Evolutionary conservation across 2,329 filamentous ascomycete genomes (phyloP).

Genomic region (Paecilomyces dactylethromorphus): DNA sequence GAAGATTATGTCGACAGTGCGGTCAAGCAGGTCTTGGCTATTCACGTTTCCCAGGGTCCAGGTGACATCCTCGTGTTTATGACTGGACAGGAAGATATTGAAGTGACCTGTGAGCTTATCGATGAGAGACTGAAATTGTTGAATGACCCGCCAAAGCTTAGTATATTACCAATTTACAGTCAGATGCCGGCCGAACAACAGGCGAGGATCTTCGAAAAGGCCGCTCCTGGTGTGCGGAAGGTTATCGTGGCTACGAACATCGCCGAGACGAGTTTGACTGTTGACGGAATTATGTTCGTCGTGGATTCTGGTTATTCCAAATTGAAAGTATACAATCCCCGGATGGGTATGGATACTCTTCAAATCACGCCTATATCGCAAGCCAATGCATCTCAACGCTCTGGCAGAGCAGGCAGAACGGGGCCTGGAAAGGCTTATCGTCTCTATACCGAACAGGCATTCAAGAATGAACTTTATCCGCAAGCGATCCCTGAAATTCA

Average conservation of each 20-base stretch:
- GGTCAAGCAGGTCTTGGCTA: constrained; percentile 90
- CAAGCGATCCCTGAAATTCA: constrained; percentile 98
- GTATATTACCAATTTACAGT: constrained; percentile 95
- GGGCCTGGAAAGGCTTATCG: constrained; percentile 94
- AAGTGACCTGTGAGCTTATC: constrained; percentile 88
- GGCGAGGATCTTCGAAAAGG: constrained; percentile 93
- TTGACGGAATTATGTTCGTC: constrained; percentile 98
- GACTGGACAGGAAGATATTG: constrained; percentile 98
- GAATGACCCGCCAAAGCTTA: constrained; percentile 90
- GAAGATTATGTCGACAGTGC: constrained; percentile 98
- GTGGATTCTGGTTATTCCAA: constrained; percentile 96
- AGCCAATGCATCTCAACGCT: constrained; percentile 88
- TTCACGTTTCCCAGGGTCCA: constrained; percentile 87
- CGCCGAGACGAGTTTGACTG: constrained; percentile 93
- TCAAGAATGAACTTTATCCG: constrained; percentile 91
- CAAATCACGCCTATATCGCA: constrained; percentile 98
- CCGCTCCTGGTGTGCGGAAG: constrained; percentile 83
- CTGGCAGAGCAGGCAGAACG: constrained; percentile 87
- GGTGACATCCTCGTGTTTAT: constrained; percentile 98
- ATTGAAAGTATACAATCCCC: constrained; percentile 96
- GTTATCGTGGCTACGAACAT: constrained; percentile 99
- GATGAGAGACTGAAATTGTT: constrained; percentile 80
- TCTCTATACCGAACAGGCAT: constrained; percentile 88
- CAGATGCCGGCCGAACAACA: constrained; percentile 98
- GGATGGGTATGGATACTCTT: constrained; percentile 98